A percentile compares a stretch with the other conserved stretches of the same genome.
phyloP scores from a whole-genome alignment of 495 filamentous ascomycete species.

The Penicillium parvum region DNA sequence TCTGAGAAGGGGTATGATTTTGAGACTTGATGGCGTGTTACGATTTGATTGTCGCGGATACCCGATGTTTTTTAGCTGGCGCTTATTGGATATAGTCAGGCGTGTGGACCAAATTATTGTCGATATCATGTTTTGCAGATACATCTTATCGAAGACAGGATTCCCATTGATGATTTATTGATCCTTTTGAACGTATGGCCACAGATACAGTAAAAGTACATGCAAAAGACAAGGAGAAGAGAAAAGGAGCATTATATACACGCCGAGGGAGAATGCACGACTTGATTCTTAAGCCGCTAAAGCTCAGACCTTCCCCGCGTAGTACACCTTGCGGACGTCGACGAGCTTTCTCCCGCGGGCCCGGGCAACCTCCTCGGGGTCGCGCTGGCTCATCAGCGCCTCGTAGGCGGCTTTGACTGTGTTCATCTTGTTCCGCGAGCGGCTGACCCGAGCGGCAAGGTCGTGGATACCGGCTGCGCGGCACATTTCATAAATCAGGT shows the following conservation, averaged over 20 bases:
- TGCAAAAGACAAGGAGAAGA: slow-evolving; percentile 28
- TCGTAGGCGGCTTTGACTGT: slow-evolving; percentile 84
- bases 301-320: slow-evolving; percentile 65
- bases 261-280: slow-evolving; percentile 21
- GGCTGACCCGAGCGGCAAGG: slow-evolving; percentile 70
- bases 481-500: slow-evolving; percentile 89
- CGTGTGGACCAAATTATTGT: too few species aligned
- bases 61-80: too few species aligned
- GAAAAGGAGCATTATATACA: slow-evolving; percentile 41
- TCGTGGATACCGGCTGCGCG: slow-evolving; percentile 78
- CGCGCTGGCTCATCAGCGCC: slow-evolving; percentile 73
- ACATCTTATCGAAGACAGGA: slow-evolving; percentile 1
- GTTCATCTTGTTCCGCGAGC: slow-evolving; percentile 92
- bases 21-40: too few species aligned
- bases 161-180: slow-evolving; percentile 14
- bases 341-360: slow-evolving; percentile 90
- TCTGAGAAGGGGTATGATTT: too few species aligned
- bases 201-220: slow-evolving; percentile 27
- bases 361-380: slow-evolving; percentile 83
- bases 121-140: neutral
- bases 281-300: slow-evolving; percentile 19
- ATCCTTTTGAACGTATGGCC: slow-evolving; percentile 10
- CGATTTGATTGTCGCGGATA: slow-evolving; percentile 1
- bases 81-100: too few species aligned
- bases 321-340: slow-evolving; percentile 95